phyloP scores from a whole-genome alignment of 345 rosid species.

The Lepidium sativum region DNA sequence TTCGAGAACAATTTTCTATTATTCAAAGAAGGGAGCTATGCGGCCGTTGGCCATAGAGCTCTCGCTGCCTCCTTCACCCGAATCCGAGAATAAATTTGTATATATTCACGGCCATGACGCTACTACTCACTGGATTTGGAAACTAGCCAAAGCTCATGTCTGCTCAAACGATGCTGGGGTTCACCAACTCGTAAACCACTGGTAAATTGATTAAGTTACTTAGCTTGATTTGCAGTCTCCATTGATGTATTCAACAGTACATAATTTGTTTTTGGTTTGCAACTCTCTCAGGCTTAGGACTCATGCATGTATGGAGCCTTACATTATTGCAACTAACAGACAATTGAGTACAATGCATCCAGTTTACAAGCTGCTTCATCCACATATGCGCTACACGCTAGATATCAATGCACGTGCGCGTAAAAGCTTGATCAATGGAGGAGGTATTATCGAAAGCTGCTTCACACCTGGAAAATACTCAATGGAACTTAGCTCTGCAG shows the following conservation, averaged over 20 bases:
- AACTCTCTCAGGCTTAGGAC: constrained; percentile 63
- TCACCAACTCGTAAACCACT: constrained; percentile 92
- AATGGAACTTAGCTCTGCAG: constrained; percentile 93
- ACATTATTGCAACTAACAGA: constrained; percentile 77
- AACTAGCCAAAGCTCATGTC: constrained; percentile 92
- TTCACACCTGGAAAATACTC: constrained; percentile 71
- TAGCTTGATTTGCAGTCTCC: neutral
- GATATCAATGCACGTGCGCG: constrained; percentile 91
- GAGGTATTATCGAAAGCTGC: constrained; percentile 82
- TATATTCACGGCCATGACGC: constrained; percentile 76
- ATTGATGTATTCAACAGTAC: neutral
- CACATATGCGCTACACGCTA: constrained; percentile 88
- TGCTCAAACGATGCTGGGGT: constrained; percentile 80
- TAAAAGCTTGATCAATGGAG: constrained; percentile 83
- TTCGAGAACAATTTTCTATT: constrained; percentile 63
- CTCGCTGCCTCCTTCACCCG: constrained; percentile 58
- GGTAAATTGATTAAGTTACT: constrained; percentile 34
- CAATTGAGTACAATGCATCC: constrained; percentile 91
- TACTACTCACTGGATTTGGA: constrained; percentile 89
- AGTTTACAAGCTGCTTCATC: constrained; percentile 69
- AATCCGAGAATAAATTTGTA: constrained; percentile 45
- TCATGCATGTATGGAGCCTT: constrained; percentile 91
- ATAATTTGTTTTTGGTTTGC: neutral
- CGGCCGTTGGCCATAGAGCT: constrained; percentile 86
- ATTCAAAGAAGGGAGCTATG: constrained; percentile 34